Evolutionary conservation across 148 eudicot species (phyloP), one percentile per base, ranked within the genome.

Genomic region (Selenicereus undatus): DNA sequence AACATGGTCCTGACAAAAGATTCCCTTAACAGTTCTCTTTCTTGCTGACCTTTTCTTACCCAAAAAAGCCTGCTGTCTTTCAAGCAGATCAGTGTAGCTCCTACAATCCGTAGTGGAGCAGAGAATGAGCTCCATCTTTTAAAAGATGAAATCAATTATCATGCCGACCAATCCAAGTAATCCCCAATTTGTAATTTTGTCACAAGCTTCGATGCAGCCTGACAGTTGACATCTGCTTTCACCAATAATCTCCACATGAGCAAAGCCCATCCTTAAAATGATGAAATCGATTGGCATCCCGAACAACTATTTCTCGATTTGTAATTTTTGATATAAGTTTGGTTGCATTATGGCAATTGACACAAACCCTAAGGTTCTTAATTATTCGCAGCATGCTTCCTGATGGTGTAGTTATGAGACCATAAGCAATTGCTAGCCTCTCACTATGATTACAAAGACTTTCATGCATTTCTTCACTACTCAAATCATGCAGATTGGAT

Each of bases 401-500:
- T n/a, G 86, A 76, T 35, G 89, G 86, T 35, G 91, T 86, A 43
- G 88, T 83, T 24, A 91, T 87, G 21, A 89, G 85, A 43, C 92
- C 91, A 82, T 82, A 89, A 56, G 89, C 91, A 82, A 90, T 82
- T 32, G 95, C 91, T 74, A 84, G 66, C 80, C 92, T 88, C 81
- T 88, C 89, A 81, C 87, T 87, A 68, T 90, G 90, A 84, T 83
- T 84, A 79, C 89, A 88, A 60, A 90, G 87, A 76, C 71, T 74
- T 60, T 85, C 87, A 52, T 81, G 84, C 81, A 83, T 82, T 54
- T 87, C 96, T 87, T 92, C 92, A 42, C 45, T 24, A 79, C 86
- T 88, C 80, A 89, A 81, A 75, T 92, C 93, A 89, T 91, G 91
- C 78, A 90, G 72, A 76, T 77, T 84, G 45, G 92, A 90, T 78